phyloP scores from a whole-genome alignment of 257 asterid species.

The Gentiana straminea region DNA sequence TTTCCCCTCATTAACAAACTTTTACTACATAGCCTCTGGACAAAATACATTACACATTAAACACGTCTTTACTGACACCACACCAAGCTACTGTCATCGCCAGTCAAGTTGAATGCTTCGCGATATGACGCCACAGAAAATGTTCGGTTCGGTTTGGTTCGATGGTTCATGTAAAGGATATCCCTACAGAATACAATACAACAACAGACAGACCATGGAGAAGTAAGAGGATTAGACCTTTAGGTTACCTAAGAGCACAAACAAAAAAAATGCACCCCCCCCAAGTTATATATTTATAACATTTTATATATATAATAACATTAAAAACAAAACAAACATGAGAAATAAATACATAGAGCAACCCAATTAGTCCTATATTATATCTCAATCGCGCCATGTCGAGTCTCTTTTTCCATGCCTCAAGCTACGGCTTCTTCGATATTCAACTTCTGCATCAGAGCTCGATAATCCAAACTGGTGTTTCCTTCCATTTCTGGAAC shows the following conservation, averaged over 20 bases:
- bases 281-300: background rate
- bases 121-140: no score
- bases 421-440: constrained; percentile 76
- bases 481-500: constrained; percentile 46
- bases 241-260: constrained; percentile 15
- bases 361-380: constrained; percentile 5
- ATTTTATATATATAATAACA: no score
- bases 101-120: no score
- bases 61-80: no score
- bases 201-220: background rate
- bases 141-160: no score
- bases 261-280: constrained; percentile 12
- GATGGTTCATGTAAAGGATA: no score
- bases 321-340: constrained; percentile 13
- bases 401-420: constrained; percentile 49
- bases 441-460: constrained; percentile 91
- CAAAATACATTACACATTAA: no score
- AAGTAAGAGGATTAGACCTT: constrained; percentile 14
- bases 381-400: constrained; percentile 23
- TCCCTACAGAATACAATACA: background rate
- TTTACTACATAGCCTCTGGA: no score
- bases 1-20: no score
- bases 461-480: constrained; percentile 57
- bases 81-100: no score
- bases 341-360: constrained; percentile 20